These are phyloP conservation scores for Boletus coccyginus DNA, from an alignment of 768 basidiomycete genomes.

Conservation along the genomic window DNA sequence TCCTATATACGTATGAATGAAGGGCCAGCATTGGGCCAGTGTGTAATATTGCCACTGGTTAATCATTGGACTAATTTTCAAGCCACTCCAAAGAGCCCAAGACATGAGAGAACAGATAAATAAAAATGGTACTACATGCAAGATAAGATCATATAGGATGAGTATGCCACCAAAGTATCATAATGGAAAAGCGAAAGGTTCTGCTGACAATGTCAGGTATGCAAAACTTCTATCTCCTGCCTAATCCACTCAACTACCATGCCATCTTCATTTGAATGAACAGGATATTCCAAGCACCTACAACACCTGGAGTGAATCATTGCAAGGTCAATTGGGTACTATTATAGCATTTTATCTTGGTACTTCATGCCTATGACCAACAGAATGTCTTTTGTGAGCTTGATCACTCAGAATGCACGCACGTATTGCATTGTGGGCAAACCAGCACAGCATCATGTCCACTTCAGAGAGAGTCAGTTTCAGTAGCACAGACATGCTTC, in stretches of 20 bases:
- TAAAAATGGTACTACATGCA: neutral
- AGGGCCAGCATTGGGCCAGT: too few relatives aligned
- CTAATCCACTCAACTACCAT: conserved; percentile 23
- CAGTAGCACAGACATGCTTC: conserved; percentile 29
- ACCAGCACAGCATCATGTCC: too few relatives aligned
- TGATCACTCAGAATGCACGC: conserved; percentile 32
- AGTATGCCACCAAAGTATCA: neutral
- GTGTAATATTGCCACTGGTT: too few relatives aligned
- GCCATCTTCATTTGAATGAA: conserved; percentile 11
- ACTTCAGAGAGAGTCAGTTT: conserved; percentile 29
- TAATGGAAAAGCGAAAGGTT: neutral
- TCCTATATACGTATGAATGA: neutral
- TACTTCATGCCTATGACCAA: conserved; percentile 23
- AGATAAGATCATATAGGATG: neutral
- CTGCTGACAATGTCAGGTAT: too few relatives aligned
- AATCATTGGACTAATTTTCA: neutral
- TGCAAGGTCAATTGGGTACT: conserved; percentile 25
- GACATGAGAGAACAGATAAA: too few relatives aligned
- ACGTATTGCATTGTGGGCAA: conserved; percentile 34
- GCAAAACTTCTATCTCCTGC: conserved; percentile 12
- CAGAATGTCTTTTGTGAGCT: conserved; percentile 37
- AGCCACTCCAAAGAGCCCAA: neutral
- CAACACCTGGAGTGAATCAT: conserved; percentile 28
- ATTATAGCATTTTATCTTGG: conserved; percentile 11
- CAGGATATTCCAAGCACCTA: conserved; percentile 18